Evolutionary conservation across 2,329 filamentous ascomycete species (phyloP).

Genomic region (Pyricularia grisea): DNA sequence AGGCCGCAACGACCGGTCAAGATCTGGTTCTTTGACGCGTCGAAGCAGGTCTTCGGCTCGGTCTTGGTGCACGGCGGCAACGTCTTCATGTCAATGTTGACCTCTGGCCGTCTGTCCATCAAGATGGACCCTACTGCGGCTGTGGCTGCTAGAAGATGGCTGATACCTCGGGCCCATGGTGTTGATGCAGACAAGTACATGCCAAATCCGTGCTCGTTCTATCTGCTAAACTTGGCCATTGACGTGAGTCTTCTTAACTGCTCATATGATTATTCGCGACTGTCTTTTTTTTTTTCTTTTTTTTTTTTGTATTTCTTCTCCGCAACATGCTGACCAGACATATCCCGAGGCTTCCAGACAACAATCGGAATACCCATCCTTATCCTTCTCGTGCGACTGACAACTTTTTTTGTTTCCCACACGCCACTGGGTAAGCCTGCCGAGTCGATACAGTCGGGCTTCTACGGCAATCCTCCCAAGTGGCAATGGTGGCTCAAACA

Average conservation of each 20-base stretch:
- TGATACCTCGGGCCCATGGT: constrained; percentile 27
- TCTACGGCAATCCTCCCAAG: constrained; percentile 79
- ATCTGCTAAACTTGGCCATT: constrained; percentile 86
- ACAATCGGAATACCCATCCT: constrained; percentile 94
- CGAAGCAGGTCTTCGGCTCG: constrained; percentile 93
- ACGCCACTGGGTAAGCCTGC: constrained; percentile 72
- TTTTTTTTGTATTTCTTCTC: constrained; percentile 9
- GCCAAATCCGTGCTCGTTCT: constrained; percentile 95
- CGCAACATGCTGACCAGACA: not conserved
- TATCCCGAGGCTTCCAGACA: constrained; percentile 47
- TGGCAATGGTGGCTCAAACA: constrained; percentile 94
- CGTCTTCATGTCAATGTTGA: constrained; percentile 92
- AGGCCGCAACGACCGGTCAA: constrained; percentile 84
- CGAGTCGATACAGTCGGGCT: constrained; percentile 85
- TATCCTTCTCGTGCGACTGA: constrained; percentile 72
- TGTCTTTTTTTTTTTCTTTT: not conserved
- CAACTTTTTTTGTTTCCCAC: constrained; percentile 60
- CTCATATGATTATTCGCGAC: not conserved
- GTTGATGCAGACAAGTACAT: constrained; percentile 41
- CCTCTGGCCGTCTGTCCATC: constrained; percentile 71
- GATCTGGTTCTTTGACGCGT: constrained; percentile 97
- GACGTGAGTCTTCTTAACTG: constrained; percentile 57
- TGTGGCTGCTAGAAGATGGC: constrained; percentile 17
- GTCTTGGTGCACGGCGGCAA: constrained; percentile 88
- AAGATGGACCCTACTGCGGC: constrained; percentile 38